Evolutionary conservation across 352 stramenopile species (phyloP).

Genomic region (Phytophthora constricta): DNA sequence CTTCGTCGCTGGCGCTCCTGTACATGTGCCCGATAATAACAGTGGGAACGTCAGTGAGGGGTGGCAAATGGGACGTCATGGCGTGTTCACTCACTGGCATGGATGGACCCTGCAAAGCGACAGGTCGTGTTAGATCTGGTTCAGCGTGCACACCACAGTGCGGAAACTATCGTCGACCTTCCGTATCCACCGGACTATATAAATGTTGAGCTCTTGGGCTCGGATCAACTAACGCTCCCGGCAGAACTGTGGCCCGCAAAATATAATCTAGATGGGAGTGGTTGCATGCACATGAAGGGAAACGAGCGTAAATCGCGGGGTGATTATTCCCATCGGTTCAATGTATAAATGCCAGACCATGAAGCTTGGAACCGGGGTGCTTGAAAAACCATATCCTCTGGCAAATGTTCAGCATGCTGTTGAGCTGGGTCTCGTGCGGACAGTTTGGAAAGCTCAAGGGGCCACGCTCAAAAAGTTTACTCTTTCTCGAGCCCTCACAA

Average conservation of each 20-base stretch:
- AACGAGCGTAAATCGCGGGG: neutral
- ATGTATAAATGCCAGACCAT: constrained; percentile 2
- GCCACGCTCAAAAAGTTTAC: constrained; percentile 18
- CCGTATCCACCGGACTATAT: too few species aligned
- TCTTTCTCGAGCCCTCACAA: too few species aligned
- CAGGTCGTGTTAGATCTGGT: neutral
- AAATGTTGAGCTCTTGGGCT: too few species aligned
- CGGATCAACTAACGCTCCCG: too few species aligned
- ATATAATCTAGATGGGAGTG: too few species aligned
- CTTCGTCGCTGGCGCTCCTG: constrained; percentile 13
- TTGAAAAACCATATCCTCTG: neutral
- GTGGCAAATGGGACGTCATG: constrained; percentile 22
- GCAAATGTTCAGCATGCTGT: constrained; percentile 24
- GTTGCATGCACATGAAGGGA: neutral
- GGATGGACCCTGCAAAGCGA: constrained; percentile 9
- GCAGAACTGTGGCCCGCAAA: too few species aligned
- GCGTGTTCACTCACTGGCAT: constrained; percentile 19
- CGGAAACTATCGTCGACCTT: too few species aligned
- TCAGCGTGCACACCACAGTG: neutral
- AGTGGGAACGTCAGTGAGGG: constrained; percentile 14
- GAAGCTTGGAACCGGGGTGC: constrained; percentile 1
- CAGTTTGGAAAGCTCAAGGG: constrained; percentile 32
- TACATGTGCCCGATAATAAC: constrained; percentile 18
- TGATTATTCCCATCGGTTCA: constrained; percentile 18
- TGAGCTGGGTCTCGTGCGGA: constrained; percentile 26